Percentiles rank a stretch among this genome's conserved stretches.
Evolutionary conservation across 345 rosid genomes (phyloP).

Genomic region (Populus nigra): DNA sequence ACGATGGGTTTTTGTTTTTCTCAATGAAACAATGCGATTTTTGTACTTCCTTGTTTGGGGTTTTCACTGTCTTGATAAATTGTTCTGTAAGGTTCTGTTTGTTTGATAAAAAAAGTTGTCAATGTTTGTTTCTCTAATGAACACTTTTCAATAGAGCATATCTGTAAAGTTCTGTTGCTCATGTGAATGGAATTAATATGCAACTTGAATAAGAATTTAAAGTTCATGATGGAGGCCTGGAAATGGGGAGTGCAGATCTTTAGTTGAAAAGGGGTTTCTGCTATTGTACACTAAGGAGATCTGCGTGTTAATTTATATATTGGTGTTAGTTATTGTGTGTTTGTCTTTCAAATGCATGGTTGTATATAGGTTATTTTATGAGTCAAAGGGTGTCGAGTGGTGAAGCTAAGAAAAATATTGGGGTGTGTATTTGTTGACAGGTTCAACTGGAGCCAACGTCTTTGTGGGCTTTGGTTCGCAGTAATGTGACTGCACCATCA

Average conservation of each 20-base stretch:
- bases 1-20: not conserved
- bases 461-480: slow-evolving; percentile 62
- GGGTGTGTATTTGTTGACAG: slow-evolving; percentile 35
- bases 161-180: not conserved
- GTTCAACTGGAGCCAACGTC: slow-evolving; percentile 93
- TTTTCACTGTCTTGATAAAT: not conserved
- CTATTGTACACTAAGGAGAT: not conserved
- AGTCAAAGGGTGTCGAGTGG: not conserved
- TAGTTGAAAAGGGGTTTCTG: not conserved
- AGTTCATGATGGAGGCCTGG: not conserved
- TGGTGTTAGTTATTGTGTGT: not conserved
- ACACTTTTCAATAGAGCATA: not conserved
- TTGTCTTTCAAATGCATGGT: not conserved
- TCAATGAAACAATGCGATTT: no score
- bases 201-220: not conserved
- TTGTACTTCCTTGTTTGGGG: no score
- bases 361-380: not conserved
- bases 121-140: not conserved
- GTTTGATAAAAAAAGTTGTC: no score
- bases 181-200: not conserved
- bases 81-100: not conserved
- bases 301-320: not conserved
- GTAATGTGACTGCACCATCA: slow-evolving; percentile 48
- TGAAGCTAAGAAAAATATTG: not conserved
- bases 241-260: not conserved